Conservation (phyloP, 2,329 filamentous ascomycete genomes). For the Fusarium virguliforme region DNA sequence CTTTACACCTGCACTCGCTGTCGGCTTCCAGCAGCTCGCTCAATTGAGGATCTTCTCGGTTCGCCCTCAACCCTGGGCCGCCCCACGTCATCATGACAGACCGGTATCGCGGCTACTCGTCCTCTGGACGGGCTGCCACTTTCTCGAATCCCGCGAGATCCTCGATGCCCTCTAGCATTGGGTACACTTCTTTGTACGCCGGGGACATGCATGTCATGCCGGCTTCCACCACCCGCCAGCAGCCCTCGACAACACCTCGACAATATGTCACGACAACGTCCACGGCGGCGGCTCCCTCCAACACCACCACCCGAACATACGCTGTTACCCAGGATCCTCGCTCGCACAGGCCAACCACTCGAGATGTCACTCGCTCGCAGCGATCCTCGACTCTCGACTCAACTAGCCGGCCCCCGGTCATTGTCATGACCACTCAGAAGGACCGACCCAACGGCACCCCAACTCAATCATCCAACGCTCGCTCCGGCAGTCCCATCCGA, state of each 20-base stretch:
- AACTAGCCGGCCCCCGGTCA: constrained; percentile 66
- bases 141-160: constrained; percentile 67
- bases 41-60: constrained; percentile 26
- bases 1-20: constrained; percentile 18
- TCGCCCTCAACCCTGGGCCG: constrained; percentile 21
- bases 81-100: constrained; percentile 62
- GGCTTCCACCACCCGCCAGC: constrained; percentile 53
- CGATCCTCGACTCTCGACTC: constrained; percentile 70
- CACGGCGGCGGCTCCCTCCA: constrained; percentile 56
- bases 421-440: constrained; percentile 70
- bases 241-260: constrained; percentile 54
- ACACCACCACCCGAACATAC: constrained; percentile 70
- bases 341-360: constrained; percentile 63
- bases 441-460: constrained; percentile 59
- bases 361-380: constrained; percentile 63
- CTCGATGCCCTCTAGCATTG: constrained; percentile 68
- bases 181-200: constrained; percentile 66
- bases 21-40: constrained; percentile 26
- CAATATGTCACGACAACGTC: constrained; percentile 55
- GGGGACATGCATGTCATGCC: constrained; percentile 71
- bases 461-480: constrained; percentile 58
- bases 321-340: constrained; percentile 69
- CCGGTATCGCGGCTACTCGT: constrained; percentile 61
- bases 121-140: constrained; percentile 62
- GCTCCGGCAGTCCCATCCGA: constrained; percentile 64